Base-by-base conservation (phyloP, 306 rosid genomes). In the Mimosa bimucronata region DNA sequence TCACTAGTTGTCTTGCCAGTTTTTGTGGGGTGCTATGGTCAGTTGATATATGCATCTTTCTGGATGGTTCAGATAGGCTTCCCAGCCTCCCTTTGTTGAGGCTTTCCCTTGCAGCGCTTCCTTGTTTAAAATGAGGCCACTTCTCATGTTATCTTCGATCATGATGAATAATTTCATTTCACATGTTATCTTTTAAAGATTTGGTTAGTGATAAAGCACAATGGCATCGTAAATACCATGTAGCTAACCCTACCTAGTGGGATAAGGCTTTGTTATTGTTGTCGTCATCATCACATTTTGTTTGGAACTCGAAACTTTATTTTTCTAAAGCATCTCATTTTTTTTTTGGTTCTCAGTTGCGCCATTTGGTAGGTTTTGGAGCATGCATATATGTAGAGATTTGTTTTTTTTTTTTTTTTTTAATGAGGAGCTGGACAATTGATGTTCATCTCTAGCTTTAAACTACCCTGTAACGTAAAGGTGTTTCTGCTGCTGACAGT, bases 1-100 rank as follows among this genome's bases (percentile, higher is more conserved):
- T 77, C 26, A 52, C 37, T 60, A 62, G 46, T 66, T 66, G 26
- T 45, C 71, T 38, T 66, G 66, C 40, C 45, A 31, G 69, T 53
- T 55, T 61, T 75, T 74, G 11, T n/a, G 26, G 37, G n/a, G 62
- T 30, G 13, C 60, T 61, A 19, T 3, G 14, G 73, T 82, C 50
- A 60, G 71, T 55, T 79, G 69, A 79, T 52, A 60, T 78, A 28
- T 70, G 73, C 73, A 31, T 41, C 46, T 46, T 79, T 76, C 23
- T 62, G 66, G 76, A 23, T 69, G 80, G 72, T 38, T 31, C 79
- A 60, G 53, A 45, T 53, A 73, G 26, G 72, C 79, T 65, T 73
- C 37, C 70, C 6, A 7, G 25, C 75, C 78, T 69, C 30, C 29
- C 65, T 81, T 73, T 81, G 42, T 72, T 34, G 14, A 21, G 48